These are phyloP conservation scores for Mariannaea elegans DNA, from an alignment of 2,329 filamentous ascomycete genomes.

Conservation along the genomic window DNA sequence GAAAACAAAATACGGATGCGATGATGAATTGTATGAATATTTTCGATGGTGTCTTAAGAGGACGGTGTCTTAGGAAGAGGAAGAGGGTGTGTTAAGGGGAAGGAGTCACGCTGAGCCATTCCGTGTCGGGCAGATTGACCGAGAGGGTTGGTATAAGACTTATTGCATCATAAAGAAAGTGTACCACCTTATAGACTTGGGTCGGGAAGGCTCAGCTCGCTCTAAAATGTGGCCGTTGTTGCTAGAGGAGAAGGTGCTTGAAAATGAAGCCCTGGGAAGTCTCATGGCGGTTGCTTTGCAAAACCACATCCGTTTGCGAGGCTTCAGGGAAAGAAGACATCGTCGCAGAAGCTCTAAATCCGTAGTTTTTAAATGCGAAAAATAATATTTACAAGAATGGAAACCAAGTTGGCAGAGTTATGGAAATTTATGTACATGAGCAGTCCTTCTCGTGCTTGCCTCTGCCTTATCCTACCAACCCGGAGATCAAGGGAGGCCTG, in stretches of 20 bases:
- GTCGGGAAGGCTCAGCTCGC: no score
- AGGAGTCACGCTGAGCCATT: slow-evolving; percentile 31
- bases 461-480: neutral
- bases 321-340: no score
- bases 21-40: slow-evolving; percentile 32
- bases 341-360: no score
- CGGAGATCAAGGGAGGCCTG: neutral
- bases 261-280: no score
- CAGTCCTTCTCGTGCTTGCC: neutral
- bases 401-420: no score
- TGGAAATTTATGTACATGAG: slow-evolving; percentile 20
- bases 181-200: no score
- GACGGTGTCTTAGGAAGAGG: slow-evolving; percentile 25
- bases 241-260: no score
- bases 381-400: no score
- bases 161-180: neutral
- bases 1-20: slow-evolving; percentile 13
- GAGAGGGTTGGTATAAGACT: neutral
- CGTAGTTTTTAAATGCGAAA: no score
- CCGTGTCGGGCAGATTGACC: neutral
- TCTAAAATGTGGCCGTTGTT: no score
- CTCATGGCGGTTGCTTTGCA: no score
- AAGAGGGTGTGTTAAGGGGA: slow-evolving; percentile 23
- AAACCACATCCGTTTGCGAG: no score
- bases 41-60: slow-evolving; percentile 31